A percentile compares a stretch with the other conserved stretches of the same genome.
These are phyloP conservation scores for Diplodia scrobiculata DNA, from an alignment of 2,329 filamentous ascomycete genomes.

Conservation along the genomic window DNA sequence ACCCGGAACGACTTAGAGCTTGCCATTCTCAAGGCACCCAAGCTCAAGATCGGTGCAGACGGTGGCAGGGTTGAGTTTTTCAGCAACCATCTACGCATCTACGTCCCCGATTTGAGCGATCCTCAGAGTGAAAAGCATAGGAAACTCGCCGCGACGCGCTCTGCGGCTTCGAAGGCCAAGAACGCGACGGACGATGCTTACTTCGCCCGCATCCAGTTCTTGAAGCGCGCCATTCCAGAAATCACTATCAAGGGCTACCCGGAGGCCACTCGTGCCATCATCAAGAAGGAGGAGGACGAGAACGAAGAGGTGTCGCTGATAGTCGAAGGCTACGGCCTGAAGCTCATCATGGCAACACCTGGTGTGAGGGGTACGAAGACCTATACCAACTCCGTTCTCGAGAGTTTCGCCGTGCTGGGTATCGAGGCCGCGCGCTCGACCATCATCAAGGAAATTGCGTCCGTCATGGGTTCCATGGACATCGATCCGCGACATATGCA, in stretches of 20 bases:
- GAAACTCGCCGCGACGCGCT: constrained; percentile 36
- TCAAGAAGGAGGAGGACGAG: constrained; percentile 76
- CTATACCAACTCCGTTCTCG: constrained; percentile 85
- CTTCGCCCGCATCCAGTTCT: constrained; percentile 76
- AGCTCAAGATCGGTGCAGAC: constrained; percentile 70
- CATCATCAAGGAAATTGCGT: constrained; percentile 83
- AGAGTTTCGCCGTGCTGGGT: constrained; percentile 81
- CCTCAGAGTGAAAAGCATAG: constrained; percentile 31
- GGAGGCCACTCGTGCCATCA: constrained; percentile 81
- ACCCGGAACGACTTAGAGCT: constrained; percentile 70
- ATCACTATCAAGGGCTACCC: constrained; percentile 91
- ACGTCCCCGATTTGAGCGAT: constrained; percentile 57
- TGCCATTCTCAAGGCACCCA: constrained; percentile 78
- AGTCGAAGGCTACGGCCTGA: constrained; percentile 92
- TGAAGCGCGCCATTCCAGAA: constrained; percentile 77
- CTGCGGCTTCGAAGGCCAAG: constrained; percentile 29
- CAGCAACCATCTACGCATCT: constrained; percentile 66
- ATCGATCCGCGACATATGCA: constrained; percentile 99
- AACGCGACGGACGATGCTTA: constrained; percentile 60
- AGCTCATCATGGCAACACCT: constrained; percentile 87
- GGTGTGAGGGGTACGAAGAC: constrained; percentile 79
- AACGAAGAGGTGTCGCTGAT: constrained; percentile 58
- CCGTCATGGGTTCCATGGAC: constrained; percentile 90
- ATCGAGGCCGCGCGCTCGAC: constrained; percentile 91
- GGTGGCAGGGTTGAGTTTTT: constrained; percentile 59